These are phyloP conservation scores for Dentipellis fragilis DNA, from an alignment of 768 basidiomycete genomes.

Conservation along the genomic window DNA sequence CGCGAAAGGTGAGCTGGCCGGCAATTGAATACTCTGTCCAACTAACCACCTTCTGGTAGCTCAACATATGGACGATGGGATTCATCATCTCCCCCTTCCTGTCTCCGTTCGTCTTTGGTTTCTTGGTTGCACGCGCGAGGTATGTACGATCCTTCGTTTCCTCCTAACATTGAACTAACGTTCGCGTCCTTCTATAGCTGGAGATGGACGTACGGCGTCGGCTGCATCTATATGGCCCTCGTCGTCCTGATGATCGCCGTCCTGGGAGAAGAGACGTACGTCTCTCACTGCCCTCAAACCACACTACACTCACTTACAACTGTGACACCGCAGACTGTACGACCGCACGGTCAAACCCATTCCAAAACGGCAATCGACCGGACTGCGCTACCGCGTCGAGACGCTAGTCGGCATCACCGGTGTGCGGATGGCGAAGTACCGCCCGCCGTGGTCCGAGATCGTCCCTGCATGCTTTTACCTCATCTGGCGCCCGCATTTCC, in stretches of 20 bases:
- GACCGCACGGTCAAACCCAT: conserved; percentile 47
- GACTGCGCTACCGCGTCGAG: conserved; percentile 43
- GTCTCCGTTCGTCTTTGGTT: conserved; percentile 60
- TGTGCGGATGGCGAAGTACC: conserved; percentile 43
- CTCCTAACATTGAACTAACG: conserved; percentile 9
- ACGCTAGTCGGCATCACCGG: conserved; percentile 59
- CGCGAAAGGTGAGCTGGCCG: conserved; percentile 37
- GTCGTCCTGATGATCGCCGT: conserved; percentile 50
- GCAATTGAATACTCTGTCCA: conserved; percentile 9
- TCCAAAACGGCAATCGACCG: conserved; percentile 16
- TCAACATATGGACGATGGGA: conserved; percentile 67
- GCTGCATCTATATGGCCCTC: conserved; percentile 45
- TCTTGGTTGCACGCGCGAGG: conserved; percentile 49
- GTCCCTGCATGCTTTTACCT: conserved; percentile 38
- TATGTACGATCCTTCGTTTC: conserved; percentile 27
- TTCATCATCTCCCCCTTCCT: conserved; percentile 57
- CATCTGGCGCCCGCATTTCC: conserved; percentile 53
- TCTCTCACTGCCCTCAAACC: not conserved
- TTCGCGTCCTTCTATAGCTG: conserved; percentile 23
- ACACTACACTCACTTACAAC: conserved; percentile 1
- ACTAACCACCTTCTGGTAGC: conserved; percentile 23
- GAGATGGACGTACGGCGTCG: conserved; percentile 63
- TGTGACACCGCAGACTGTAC: conserved; percentile 35
- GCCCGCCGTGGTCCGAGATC: conserved; percentile 38
- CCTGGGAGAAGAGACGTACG: conserved; percentile 60